A percentile compares a stretch with the other conserved stretches of the same genome.
Conservation (phyloP, 768 basidiomycete genomes). For the Hortiboletus campestris region DNA sequence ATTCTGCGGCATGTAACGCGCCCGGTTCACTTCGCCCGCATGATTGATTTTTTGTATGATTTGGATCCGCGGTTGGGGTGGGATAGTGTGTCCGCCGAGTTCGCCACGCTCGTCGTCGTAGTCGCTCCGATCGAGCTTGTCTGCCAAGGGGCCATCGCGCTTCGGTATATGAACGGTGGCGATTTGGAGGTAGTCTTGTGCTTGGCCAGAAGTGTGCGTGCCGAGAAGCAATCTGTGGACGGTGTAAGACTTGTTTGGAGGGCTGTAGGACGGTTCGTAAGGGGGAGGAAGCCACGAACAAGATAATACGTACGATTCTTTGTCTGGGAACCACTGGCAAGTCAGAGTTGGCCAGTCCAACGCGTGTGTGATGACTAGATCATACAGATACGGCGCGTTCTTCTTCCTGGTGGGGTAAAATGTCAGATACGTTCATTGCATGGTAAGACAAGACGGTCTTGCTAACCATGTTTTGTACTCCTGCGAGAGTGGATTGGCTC, state of each 20-base stretch:
- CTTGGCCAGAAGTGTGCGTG: conserved; percentile 94
- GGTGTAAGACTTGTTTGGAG: conserved; percentile 90
- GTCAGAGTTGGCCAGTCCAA: conserved; percentile 98
- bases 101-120: conserved; percentile 95
- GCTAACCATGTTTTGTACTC: conserved; percentile 85
- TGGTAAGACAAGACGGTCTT: conserved; percentile 7
- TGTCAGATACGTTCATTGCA: neutral
- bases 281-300: neutral
- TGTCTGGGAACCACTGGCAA: conserved; percentile 99
- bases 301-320: conserved; percentile 69
- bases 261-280: conserved; percentile 44
- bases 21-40: conserved; percentile 91
- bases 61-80: conserved; percentile 81
- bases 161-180: conserved; percentile 93
- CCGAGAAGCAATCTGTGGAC: conserved; percentile 92
- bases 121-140: conserved; percentile 72
- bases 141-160: conserved; percentile 63
- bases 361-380: conserved; percentile 95
- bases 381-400: conserved; percentile 97
- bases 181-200: conserved; percentile 94
- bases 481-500: conserved; percentile 35
- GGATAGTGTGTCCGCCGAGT: conserved; percentile 87
- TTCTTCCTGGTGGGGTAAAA: conserved; percentile 65
- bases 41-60: conserved; percentile 96
- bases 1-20: conserved; percentile 99